Base-by-base conservation (phyloP, 805 yeast genomes). In the Wickerhamomyces chambardii region DNA sequence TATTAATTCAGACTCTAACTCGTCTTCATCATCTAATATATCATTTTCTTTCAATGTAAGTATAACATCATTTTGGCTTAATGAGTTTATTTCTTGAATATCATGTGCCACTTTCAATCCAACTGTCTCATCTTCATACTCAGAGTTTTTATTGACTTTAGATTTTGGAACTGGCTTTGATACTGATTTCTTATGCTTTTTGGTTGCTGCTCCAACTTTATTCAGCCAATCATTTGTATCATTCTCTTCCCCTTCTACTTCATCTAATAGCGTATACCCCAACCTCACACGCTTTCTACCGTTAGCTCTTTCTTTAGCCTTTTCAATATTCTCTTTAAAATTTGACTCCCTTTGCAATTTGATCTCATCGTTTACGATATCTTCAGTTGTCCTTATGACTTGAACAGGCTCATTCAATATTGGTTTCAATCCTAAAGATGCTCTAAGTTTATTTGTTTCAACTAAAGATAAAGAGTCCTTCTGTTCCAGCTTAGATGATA, bases 381-480 rank as follows among this genome's bases (percentile, higher is more conserved):
- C 36, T 25, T 50, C 48, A 5, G 47, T 8, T 8, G 10, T 19
- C 10, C 10, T 19, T 8, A 10, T 19, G 7, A 8, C 22, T 19
- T 19, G 22, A 19, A 19, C 22, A 19, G 22, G 7, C 7, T 40
- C 14, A 17, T 31, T 15, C 24, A 12, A 14, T 19, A 50, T 45
- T 11, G 54, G 53, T 25, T 41, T 44, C 19, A 49, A 19, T 2
- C 55, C 55, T 2, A 50, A 34, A 3, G 53, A 49, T 6, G 38
- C n/a, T 28, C 54, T 32, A 5, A 50, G 35, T 27, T 36, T 43
- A 33, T 47, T 48, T 1, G 52, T 46, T 15, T 47, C 50, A 28
- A 37, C 35, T 6, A 47, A 14, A 11, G 52, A 36, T 4, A 38
- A 21, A n/a, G n/a, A n/a, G n/a, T 3, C 34, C 33, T 17, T 36